A percentile compares a stretch with the other conserved stretches of the same genome.
Evolutionary conservation across 176 grass and related monocot genomes (phyloP).

Genomic region (Avena insularis): DNA sequence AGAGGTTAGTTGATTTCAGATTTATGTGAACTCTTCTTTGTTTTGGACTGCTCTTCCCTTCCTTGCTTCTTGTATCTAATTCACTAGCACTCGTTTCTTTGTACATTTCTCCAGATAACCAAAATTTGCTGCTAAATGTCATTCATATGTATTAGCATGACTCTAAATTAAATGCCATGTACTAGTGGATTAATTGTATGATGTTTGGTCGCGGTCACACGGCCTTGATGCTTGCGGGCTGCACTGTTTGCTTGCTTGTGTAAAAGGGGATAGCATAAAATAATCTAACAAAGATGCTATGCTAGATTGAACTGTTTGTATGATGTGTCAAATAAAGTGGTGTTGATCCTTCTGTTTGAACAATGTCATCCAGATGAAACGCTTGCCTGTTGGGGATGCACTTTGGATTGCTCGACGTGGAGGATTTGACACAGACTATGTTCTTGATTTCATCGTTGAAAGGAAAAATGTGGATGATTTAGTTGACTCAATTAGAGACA

Average conservation of each 20-base stretch:
- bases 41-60: not conserved
- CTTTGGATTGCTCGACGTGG: constrained; percentile 79
- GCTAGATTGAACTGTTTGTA: constrained; percentile 21
- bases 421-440: constrained; percentile 64
- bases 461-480: constrained; percentile 84
- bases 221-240: no score
- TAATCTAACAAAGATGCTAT: not conserved
- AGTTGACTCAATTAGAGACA: constrained; percentile 69
- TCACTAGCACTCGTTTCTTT: not conserved
- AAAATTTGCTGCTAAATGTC: not conserved
- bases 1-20: constrained; percentile 59
- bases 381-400: constrained; percentile 85
- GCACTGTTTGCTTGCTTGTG: no score
- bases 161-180: constrained; percentile 4
- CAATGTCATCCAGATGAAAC: constrained; percentile 55
- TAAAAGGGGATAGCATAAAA: no score
- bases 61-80: not conserved
- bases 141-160: not conserved
- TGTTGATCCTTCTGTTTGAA: constrained; percentile 42
- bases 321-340: constrained; percentile 6
- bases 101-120: not conserved
- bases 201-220: no score
- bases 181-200: not conserved
- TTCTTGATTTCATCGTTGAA: constrained; percentile 95
- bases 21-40: not conserved